Evolutionary conservation across 495 filamentous ascomycete species (phyloP).

Genomic region (Hyaloscypha finlandica): DNA sequence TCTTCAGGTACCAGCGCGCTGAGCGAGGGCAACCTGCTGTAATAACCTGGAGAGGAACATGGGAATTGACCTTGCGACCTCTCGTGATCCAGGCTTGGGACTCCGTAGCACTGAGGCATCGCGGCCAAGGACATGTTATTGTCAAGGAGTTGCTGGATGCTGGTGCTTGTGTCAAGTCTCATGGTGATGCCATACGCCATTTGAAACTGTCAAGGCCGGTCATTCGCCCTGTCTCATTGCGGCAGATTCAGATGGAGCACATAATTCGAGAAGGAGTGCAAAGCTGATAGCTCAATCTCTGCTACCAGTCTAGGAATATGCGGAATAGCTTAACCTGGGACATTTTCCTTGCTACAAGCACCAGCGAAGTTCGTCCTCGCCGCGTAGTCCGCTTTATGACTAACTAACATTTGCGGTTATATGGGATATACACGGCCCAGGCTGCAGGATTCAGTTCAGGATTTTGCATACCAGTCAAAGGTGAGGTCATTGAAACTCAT

Average conservation of each 20-base stretch:
- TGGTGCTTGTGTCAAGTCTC: constrained; percentile 36
- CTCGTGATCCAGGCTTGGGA: constrained; percentile 40
- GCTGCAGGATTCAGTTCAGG: too few relatives aligned
- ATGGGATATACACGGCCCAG: too few relatives aligned
- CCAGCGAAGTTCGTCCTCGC: too few relatives aligned
- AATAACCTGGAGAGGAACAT: constrained; percentile 38
- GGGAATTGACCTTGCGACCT: constrained; percentile 37
- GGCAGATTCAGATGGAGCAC: constrained; percentile 38
- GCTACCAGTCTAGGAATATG: too few relatives aligned
- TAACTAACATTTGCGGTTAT: too few relatives aligned
- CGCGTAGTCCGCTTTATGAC: too few relatives aligned
- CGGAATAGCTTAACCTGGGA: too few relatives aligned
- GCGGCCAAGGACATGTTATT: constrained; percentile 6
- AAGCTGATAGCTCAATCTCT: too few relatives aligned
- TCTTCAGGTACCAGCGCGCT: constrained; percentile 35
- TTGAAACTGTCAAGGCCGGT: constrained; percentile 35
- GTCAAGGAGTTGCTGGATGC: constrained; percentile 36
- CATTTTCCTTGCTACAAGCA: too few relatives aligned
- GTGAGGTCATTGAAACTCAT: too few relatives aligned
- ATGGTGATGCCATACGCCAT: constrained; percentile 38
- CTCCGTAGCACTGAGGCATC: constrained; percentile 35
- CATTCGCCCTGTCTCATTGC: constrained; percentile 39
- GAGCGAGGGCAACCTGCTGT: too few relatives aligned
- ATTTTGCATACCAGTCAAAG: too few relatives aligned
- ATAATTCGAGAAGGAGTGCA: constrained; percentile 33